Base-by-base conservation (phyloP, 1,284 basidiomycete species). In the Ustilago bromivora region DNA sequence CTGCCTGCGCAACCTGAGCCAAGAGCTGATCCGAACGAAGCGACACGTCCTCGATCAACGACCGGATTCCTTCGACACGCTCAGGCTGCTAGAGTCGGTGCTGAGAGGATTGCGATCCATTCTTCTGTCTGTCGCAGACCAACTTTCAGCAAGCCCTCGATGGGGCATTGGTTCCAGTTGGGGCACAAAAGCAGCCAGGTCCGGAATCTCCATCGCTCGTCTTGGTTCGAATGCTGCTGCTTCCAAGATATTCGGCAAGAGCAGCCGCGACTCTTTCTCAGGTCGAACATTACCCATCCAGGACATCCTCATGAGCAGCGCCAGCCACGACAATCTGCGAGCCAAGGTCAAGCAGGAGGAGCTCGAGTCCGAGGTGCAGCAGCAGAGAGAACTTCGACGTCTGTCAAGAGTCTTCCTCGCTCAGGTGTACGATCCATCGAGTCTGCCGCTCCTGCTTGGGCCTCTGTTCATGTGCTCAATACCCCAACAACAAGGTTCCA, bases 161-260 rank as follows among this genome's bases (percentile, higher is more conserved):
- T 82, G 78, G 76, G 81, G 82, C 15, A 72, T 80, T 41, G 83
- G 83, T n/a, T 71, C 70, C 1, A 81, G 79, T 34, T 79, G 77
- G 61, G 80, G 79, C 4, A 68, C 69, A n/a, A 76, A 65, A 36
- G 61, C 66, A 10, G 66, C 58, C 5, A 23, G 73, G 13, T 59
- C 65, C 0, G 76, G 71, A 3, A 68, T 78, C 23, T 59, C 77
- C 10, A 67, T 70, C 43, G 40, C 76, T 34, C 59, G 61, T 17
- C 49, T 38, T 13, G 62, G 64, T 36, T 65, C 66, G 13, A 41
- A 60, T 23, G 58, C 67, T 32, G 71, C 71, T 41, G 61, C 66
- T 8, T 62, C 72, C 57, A 75, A 78, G 52, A 61, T 75, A 53
- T 75, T 78, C 54, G 75, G 75, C 49, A 72, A 72, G 47, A 78